Percentiles rank a stretch among this genome's conserved stretches.
phyloP scores from a whole-genome alignment of 352 stramenopile genomes.

The Phytophthora hibernalis region DNA sequence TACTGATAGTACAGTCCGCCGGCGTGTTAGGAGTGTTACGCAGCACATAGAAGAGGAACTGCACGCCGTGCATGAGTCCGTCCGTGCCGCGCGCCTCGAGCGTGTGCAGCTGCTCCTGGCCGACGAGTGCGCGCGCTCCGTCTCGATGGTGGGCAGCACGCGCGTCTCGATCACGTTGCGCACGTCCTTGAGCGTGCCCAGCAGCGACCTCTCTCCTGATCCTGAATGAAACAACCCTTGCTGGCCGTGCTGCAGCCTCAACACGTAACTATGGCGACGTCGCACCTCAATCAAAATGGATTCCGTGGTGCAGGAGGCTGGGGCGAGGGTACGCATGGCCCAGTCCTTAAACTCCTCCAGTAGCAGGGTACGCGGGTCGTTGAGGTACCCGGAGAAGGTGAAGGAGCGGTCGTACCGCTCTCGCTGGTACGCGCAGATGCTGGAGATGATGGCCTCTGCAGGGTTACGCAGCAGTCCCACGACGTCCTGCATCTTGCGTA shows the following conservation, averaged over 20 bases:
- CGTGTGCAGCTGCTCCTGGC: slow-evolving; percentile 83
- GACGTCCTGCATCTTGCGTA: slow-evolving; percentile 90
- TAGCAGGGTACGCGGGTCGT: slow-evolving; percentile 82
- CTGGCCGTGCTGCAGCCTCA: slow-evolving; percentile 81
- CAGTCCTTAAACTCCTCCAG: slow-evolving; percentile 90
- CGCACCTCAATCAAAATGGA: slow-evolving; percentile 80
- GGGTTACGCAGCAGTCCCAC: slow-evolving; percentile 81
- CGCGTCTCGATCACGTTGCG: slow-evolving; percentile 80
- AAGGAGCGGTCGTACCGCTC: slow-evolving; percentile 82
- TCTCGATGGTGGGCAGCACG: slow-evolving; percentile 82
- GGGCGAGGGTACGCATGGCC: slow-evolving; percentile 81
- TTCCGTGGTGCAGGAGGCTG: slow-evolving; percentile 80
- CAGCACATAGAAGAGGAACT: slow-evolving; percentile 90
- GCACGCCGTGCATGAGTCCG: slow-evolving; percentile 86
- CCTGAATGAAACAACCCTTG: slow-evolving; percentile 85
- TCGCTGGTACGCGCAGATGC: slow-evolving; percentile 85
- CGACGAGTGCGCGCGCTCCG: slow-evolving; percentile 81
- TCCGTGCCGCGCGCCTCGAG: slow-evolving; percentile 80
- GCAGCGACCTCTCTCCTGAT: slow-evolving; percentile 73
- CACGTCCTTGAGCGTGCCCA: slow-evolving; percentile 86
- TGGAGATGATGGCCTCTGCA: slow-evolving; percentile 86
- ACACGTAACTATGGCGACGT: slow-evolving; percentile 76
- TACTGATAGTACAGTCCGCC: slow-evolving; percentile 85
- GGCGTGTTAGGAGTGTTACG: slow-evolving; percentile 86
- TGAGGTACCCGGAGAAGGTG: slow-evolving; percentile 81